Base-by-base conservation (phyloP, 2,329 filamentous ascomycete species). In the Exophiala sideris region DNA sequence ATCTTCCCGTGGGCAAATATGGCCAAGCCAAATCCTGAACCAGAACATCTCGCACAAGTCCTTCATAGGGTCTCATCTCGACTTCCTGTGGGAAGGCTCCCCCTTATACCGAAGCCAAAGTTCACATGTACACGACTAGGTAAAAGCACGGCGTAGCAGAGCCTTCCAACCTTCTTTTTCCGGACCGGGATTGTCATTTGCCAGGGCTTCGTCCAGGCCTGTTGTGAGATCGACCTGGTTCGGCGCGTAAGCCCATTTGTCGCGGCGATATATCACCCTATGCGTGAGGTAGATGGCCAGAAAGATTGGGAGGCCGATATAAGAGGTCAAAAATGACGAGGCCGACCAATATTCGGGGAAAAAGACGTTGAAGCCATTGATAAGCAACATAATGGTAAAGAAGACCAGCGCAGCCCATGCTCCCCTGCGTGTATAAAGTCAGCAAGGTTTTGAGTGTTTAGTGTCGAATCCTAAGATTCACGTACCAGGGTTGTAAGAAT, bases 321-420 rank as follows among this genome's bases (percentile, higher is more conserved):
- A 87, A 0, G 81, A 76, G 0, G 82, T 83, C 59, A 86, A 71
- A 62, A 94, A 92, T 62, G 76, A 76, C 4, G 77, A 74, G 0
- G 77, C 79, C 10, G 75, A 79, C 79, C 84, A 91, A 29, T 84
- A 76, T 5, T 75, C 71, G 0, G 82, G 80, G 66, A 85, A 86
- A 66, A 91, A 91, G 8, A 86, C 80, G 29, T 84, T 79, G 69
- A 90, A 91, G 1, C 87, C 88, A 62, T 89, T 89, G 60, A 88
- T 85, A 2, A 91, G 70, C 11, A 16, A 21, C 16, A 42, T 10
- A 5, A 42, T 5, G 40, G 18, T 20, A 21, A 42, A 42, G 8
- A 42, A 42, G 21, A 24, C 21, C 21, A 24, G 21, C 21, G 21
- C 21, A 24, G 21, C 21, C 21, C 21, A 24, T 24, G 21, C 21